Evolutionary conservation across 225 moss, liverwort and hornwort species (phyloP).

Genomic region (Polytrichum formosum): DNA sequence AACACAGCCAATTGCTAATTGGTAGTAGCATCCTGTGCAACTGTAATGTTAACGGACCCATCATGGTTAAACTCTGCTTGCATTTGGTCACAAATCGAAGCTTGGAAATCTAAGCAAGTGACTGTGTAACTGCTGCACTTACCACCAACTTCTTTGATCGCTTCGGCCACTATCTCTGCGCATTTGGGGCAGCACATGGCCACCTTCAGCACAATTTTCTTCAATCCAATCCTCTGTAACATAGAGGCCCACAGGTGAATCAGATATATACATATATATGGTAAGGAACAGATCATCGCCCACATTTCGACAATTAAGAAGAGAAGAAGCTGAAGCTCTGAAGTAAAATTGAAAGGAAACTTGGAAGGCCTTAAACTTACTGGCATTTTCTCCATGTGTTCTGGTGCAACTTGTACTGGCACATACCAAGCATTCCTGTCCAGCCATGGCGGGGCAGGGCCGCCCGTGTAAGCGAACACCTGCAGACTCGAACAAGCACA

Average conservation of each 20-base stretch:
- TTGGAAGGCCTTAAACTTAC: constrained; percentile 13
- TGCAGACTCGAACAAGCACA: constrained; percentile 17
- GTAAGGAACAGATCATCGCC: not conserved
- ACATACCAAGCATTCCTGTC: constrained; percentile 48
- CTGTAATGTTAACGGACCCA: no score
- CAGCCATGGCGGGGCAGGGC: constrained; percentile 51
- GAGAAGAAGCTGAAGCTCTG: not conserved
- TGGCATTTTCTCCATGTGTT: constrained; percentile 45
- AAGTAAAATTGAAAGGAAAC: not conserved
- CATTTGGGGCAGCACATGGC: constrained; percentile 52
- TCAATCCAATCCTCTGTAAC: constrained; percentile 43
- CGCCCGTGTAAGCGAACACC: constrained; percentile 50
- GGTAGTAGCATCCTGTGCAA: no score
- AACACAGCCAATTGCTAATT: not conserved
- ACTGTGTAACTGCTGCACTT: constrained; percentile 8
- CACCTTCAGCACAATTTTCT: constrained; percentile 38
- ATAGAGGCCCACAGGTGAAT: constrained; percentile 1
- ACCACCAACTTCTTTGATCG: constrained; percentile 45
- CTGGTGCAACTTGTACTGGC: constrained; percentile 34
- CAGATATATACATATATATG: not conserved
- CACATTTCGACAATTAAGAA: not conserved
- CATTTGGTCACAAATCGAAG: no score
- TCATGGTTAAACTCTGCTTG: no score
- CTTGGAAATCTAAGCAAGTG: no score
- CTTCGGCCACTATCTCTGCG: constrained; percentile 47